These are phyloP conservation scores for Hydnomerulius pinastri DNA, from an alignment of 768 basidiomycete genomes.

Conservation along the genomic window DNA sequence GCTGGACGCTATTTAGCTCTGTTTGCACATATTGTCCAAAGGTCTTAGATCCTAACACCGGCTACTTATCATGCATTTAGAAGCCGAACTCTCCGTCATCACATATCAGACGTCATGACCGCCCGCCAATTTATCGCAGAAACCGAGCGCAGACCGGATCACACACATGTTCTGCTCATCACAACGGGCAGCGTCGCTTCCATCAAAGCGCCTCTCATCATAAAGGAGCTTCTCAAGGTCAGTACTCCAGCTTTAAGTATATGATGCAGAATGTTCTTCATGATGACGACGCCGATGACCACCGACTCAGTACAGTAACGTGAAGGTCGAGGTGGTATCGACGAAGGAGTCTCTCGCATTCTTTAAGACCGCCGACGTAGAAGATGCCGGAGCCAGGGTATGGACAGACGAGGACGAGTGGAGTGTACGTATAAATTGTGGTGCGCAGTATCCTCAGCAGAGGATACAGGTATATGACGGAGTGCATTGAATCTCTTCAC, in stretches of 20 bases:
- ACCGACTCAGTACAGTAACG: slow-evolving; percentile 61
- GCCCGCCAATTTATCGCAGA: slow-evolving; percentile 26
- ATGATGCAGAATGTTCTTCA: neutral
- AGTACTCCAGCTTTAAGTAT: slow-evolving; percentile 32
- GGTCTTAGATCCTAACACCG: neutral
- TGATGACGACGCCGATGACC: neutral
- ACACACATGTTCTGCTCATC: slow-evolving; percentile 73
- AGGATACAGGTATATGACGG: no score
- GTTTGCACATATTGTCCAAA: neutral
- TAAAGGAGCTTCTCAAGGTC: slow-evolving; percentile 68
- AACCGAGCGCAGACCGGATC: slow-evolving; percentile 24
- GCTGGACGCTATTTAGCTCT: neutral
- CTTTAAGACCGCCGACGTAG: slow-evolving; percentile 58
- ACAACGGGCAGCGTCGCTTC: slow-evolving; percentile 96
- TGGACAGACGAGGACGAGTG: slow-evolving; percentile 96
- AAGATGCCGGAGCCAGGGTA: slow-evolving; percentile 55
- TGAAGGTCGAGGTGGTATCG: slow-evolving; percentile 81
- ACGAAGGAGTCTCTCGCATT: slow-evolving; percentile 81
- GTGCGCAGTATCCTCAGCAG: no score
- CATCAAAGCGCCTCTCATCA: slow-evolving; percentile 90
- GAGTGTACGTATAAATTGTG: no score
- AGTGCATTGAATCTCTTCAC: no score
- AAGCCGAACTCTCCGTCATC: neutral
- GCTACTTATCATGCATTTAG: neutral
- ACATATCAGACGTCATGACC: slow-evolving; percentile 7